These are phyloP conservation scores for Parathielavia appendiculata DNA, from an alignment of 495 filamentous ascomycete genomes.

Conservation along the genomic window DNA sequence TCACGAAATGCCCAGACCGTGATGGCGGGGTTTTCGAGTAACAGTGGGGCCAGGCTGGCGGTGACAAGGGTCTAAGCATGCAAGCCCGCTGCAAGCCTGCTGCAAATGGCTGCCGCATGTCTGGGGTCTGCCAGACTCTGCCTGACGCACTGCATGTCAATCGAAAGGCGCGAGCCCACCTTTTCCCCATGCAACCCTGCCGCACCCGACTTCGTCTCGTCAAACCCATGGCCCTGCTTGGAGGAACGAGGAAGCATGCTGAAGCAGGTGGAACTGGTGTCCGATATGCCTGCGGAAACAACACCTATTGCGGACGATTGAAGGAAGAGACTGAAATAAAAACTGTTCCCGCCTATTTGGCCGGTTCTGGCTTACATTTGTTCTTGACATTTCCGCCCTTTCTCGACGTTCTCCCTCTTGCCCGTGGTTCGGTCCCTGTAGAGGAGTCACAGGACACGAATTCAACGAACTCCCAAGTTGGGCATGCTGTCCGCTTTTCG, in stretches of 20 bases:
- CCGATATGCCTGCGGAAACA: background rate
- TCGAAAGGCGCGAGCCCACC: conserved; percentile 31
- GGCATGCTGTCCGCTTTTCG: background rate
- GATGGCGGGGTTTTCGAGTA: conserved; percentile 12
- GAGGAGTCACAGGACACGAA: background rate
- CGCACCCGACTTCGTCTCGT: conserved; percentile 9
- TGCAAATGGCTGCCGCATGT: background rate
- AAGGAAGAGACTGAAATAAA: conserved; percentile 18
- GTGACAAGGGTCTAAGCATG: conserved; percentile 16
- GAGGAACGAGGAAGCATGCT: conserved; percentile 22
- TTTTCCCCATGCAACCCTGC: conserved; percentile 13
- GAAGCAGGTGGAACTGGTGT: conserved; percentile 22
- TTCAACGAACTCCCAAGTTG: background rate
- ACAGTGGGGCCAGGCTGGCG: conserved; percentile 12
- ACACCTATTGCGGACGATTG: conserved; percentile 4
- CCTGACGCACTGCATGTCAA: conserved; percentile 29
- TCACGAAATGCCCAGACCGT: conserved; percentile 4
- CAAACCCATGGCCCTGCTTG: conserved; percentile 21
- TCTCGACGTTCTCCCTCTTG: background rate
- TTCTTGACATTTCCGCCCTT: background rate
- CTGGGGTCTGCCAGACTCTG: background rate
- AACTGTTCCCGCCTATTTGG: conserved; percentile 12
- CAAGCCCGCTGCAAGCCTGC: conserved; percentile 3
- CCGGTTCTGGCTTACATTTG: conserved; percentile 4
- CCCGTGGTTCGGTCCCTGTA: background rate